Percentiles rank a stretch among this genome's conserved stretches.
These are phyloP conservation scores for Sherardia arvensis DNA, from an alignment of 257 asterid species.

Conservation along the genomic window DNA sequence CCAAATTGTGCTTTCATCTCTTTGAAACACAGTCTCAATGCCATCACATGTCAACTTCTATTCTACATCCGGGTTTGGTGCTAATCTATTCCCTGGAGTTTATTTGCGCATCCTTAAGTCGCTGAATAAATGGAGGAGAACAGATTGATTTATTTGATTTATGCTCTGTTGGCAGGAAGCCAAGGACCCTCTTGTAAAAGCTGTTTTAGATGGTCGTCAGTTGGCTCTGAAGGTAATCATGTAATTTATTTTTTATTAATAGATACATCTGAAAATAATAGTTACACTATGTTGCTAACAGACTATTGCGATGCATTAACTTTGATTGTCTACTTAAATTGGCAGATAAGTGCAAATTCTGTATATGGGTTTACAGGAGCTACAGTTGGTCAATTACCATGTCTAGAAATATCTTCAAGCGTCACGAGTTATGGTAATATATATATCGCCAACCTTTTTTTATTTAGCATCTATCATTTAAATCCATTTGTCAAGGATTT, in stretches of 20 bases:
- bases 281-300: not conserved
- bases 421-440: slow-evolving; percentile 94
- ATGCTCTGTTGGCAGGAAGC: slow-evolving; percentile 36
- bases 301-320: not conserved
- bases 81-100: not conserved
- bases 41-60: too few species aligned
- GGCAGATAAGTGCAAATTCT: slow-evolving; percentile 94
- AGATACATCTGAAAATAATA: not conserved
- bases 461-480: not conserved
- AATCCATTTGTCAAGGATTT: not conserved
- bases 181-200: slow-evolving; percentile 85
- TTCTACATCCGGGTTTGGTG: not conserved
- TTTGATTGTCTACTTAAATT: slow-evolving; percentile 6
- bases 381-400: slow-evolving; percentile 90
- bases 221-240: slow-evolving; percentile 79
- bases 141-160: not conserved
- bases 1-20: not conserved
- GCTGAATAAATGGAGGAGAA: not conserved
- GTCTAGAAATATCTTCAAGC: slow-evolving; percentile 95
- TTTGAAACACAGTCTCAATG: not conserved
- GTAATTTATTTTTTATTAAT: not conserved
- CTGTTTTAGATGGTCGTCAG: slow-evolving; percentile 98
- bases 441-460: slow-evolving; percentile 4
- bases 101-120: not conserved
- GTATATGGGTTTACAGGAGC: slow-evolving; percentile 98